phyloP scores from a whole-genome alignment of 2,329 filamentous ascomycete species.

The Xylaria sp. region DNA sequence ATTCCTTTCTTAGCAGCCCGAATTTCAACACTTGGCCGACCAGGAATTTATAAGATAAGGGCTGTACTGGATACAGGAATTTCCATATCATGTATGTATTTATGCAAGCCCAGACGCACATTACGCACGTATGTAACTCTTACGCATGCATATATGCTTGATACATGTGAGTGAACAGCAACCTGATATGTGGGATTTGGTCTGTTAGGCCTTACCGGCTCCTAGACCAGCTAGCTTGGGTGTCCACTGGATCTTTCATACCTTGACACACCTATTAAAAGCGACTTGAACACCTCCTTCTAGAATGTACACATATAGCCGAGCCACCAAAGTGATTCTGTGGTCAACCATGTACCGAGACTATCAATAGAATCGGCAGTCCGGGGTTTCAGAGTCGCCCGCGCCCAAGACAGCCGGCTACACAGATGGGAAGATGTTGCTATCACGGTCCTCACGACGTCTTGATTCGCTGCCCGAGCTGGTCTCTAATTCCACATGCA shows the following conservation, averaged over 20 bases:
- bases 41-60: not conserved
- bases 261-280: not conserved
- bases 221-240: conserved; percentile 11
- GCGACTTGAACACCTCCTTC: not conserved
- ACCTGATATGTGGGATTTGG: not conserved
- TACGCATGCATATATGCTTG: not conserved
- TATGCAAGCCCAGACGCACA: not conserved
- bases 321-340: not conserved
- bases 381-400: not conserved
- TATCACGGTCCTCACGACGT: not conserved
- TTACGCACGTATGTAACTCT: not conserved
- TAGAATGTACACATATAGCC: conserved; percentile 7
- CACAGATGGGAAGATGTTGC: not conserved
- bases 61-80: conserved; percentile 2
- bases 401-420: not conserved
- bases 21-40: not conserved
- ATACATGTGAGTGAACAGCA: not conserved
- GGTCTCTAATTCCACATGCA: not conserved
- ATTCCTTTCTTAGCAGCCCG: not conserved
- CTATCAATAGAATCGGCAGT: not conserved
- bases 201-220: conserved; percentile 6
- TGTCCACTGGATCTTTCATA: not conserved
- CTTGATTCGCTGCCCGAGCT: conserved; percentile 8
- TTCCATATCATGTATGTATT: not conserved
- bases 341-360: not conserved